Percentiles rank a stretch among this genome's conserved stretches.
Conservation (phyloP, 1,139 yeast species). For the Saccharomyces hybrid region DNA sequence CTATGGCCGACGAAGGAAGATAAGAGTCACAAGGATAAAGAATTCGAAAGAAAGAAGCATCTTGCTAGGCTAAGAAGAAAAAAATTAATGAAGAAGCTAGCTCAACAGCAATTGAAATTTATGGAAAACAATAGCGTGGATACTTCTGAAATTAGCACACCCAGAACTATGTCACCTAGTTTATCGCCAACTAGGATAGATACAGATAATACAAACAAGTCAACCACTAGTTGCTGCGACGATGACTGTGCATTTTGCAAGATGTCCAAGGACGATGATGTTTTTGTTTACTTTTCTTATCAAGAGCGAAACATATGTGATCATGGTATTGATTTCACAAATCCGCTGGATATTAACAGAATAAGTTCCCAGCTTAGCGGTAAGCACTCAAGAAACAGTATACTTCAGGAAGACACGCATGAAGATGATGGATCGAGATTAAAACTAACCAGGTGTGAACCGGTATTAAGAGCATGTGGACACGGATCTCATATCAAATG, state of each 20-base stretch:
- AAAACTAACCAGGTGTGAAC: constrained; percentile 11
- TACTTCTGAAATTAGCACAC: constrained; percentile 26
- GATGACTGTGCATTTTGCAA: constrained; percentile 84
- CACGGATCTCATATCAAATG: constrained; percentile 90
- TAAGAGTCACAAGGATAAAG: constrained; percentile 30
- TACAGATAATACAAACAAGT: constrained; percentile 42
- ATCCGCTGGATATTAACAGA: neutral
- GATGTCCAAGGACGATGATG: constrained; percentile 64
- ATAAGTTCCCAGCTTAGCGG: neutral
- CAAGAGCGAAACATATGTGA: constrained; percentile 26
- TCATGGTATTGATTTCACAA: constrained; percentile 13
- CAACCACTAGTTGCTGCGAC: constrained; percentile 48
- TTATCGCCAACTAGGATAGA: constrained; percentile 16
- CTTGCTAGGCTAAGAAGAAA: constrained; percentile 67
- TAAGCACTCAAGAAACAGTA: neutral
- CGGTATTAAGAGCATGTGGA: constrained; percentile 77
- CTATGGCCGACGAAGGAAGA: constrained; percentile 19
- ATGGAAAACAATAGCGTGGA: constrained; percentile 45
- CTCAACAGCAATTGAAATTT: constrained; percentile 68
- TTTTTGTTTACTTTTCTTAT: constrained; percentile 44
- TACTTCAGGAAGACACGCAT: neutral
- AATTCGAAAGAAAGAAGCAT: constrained; percentile 53
- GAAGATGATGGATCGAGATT: neutral
- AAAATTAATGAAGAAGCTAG: constrained; percentile 68
- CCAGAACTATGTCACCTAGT: constrained; percentile 32